Evolutionary conservation across 139 green algal genomes (phyloP).

Genomic region (Chloropicon primus): DNA sequence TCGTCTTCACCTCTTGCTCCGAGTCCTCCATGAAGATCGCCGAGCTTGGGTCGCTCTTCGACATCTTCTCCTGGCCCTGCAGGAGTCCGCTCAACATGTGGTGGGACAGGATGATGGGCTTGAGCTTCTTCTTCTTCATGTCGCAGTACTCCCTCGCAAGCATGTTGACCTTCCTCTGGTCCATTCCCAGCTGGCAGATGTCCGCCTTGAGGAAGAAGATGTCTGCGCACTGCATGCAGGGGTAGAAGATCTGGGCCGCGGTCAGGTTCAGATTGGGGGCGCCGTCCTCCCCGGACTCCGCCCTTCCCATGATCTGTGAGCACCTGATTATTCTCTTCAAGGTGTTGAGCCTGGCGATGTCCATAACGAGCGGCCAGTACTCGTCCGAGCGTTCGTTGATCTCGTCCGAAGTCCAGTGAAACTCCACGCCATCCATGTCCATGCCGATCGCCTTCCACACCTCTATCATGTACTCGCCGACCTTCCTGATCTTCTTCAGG

Average conservation of each 20-base stretch:
- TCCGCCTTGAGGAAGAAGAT: conserved; percentile 99
- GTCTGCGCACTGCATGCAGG: conserved; percentile 94
- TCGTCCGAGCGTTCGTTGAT: conserved; percentile 52
- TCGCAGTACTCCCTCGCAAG: conserved; percentile 93
- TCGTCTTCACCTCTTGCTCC: conserved; percentile 78
- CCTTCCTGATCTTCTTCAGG: conserved; percentile 95
- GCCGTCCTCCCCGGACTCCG: conserved; percentile 69
- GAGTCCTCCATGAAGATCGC: conserved; percentile 98
- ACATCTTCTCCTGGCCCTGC: conserved; percentile 99
- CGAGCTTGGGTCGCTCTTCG: conserved; percentile 87
- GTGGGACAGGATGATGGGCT: conserved; percentile 95
- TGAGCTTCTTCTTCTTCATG: conserved; percentile 84
- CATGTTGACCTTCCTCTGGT: conserved; percentile 98
- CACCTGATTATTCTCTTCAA: conserved; percentile 68
- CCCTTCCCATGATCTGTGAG: conserved; percentile 94
- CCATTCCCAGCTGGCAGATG: conserved; percentile 98
- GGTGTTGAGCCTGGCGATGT: conserved; percentile 74
- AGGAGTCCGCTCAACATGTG: conserved; percentile 81
- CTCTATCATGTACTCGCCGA: conserved; percentile 95
- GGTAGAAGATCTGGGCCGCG: conserved; percentile 97
- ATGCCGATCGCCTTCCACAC: conserved; percentile 98
- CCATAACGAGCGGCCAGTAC: conserved; percentile 85
- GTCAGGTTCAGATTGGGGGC: conserved; percentile 28
- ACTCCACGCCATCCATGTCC: conserved; percentile 71
- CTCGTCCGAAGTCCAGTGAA: conserved; percentile 60